Evolutionary conservation across 1,284 basidiomycete species (phyloP).

Genomic region (Heliocybe sulcata): DNA sequence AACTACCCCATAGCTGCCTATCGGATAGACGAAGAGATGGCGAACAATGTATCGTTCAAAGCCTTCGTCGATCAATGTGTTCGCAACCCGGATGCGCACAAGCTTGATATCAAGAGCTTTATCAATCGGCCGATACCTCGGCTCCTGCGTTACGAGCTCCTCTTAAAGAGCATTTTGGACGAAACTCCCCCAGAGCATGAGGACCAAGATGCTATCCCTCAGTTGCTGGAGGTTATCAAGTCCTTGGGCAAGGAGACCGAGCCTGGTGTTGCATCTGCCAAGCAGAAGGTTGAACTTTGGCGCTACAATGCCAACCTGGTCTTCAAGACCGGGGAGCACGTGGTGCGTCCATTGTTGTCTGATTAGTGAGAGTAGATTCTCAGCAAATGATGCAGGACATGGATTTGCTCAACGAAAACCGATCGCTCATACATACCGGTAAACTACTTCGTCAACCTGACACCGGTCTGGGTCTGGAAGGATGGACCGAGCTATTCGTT

Average conservation of each 20-base stretch:
- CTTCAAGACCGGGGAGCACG: conserved; percentile 72
- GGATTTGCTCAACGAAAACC: conserved; percentile 77
- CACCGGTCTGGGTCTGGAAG: conserved; percentile 71
- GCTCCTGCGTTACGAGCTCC: conserved; percentile 81
- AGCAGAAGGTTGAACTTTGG: conserved; percentile 86
- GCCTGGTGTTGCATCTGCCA: conserved; percentile 75
- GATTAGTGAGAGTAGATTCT: not conserved
- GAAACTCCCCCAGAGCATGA: conserved; percentile 69
- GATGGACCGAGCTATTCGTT: conserved; percentile 83
- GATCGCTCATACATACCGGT: conserved; percentile 78
- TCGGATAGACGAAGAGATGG: conserved; percentile 84
- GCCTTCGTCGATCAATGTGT: conserved; percentile 76
- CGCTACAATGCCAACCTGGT: conserved; percentile 72
- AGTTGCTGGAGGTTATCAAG: conserved; percentile 82
- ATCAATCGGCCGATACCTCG: conserved; percentile 87
- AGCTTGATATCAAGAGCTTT: conserved; percentile 83
- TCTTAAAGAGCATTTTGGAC: conserved; percentile 75
- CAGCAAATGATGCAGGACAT: conserved; percentile 59
- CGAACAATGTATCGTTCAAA: conserved; percentile 73
- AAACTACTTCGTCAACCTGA: conserved; percentile 82
- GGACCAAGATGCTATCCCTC: conserved; percentile 73
- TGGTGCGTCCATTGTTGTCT: conserved; percentile 42
- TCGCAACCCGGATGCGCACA: conserved; percentile 69
- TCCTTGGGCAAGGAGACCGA: conserved; percentile 79
- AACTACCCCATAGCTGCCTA: conserved; percentile 94